phyloP scores from a whole-genome alignment of 495 filamentous ascomycete genomes.

The Niebla homalea region DNA sequence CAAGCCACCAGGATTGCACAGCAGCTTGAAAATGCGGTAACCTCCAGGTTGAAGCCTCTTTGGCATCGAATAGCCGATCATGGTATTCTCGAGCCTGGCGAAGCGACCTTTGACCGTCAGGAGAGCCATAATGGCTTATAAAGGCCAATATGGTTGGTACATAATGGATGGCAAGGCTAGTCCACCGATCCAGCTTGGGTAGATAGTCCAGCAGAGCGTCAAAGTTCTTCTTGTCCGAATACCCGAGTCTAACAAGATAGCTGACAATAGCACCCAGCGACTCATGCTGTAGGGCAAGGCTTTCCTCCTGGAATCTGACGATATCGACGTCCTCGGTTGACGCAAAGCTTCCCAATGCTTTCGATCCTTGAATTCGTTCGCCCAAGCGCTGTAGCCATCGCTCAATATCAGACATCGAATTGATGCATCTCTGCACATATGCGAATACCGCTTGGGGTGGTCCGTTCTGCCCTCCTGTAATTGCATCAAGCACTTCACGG shows the following conservation, averaged over 20 bases:
- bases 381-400: slow-evolving; percentile 54
- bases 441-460: slow-evolving; percentile 31
- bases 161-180: slow-evolving; percentile 60
- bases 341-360: slow-evolving; percentile 49
- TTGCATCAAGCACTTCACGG: slow-evolving; percentile 27
- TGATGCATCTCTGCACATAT: slow-evolving; percentile 56
- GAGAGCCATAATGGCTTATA: slow-evolving; percentile 60
- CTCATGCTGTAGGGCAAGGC: slow-evolving; percentile 76
- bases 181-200: slow-evolving; percentile 57
- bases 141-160: slow-evolving; percentile 62
- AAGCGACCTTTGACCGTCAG: slow-evolving; percentile 46
- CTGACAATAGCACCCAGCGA: slow-evolving; percentile 63
- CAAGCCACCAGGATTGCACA: slow-evolving; percentile 67
- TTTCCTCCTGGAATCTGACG: slow-evolving; percentile 56
- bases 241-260: slow-evolving; percentile 61
- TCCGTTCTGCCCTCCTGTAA: slow-evolving; percentile 34
- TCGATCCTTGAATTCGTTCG: slow-evolving; percentile 56
- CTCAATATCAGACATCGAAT: slow-evolving; percentile 59
- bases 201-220: slow-evolving; percentile 49
- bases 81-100: slow-evolving; percentile 57
- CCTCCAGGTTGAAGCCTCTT: slow-evolving; percentile 53
- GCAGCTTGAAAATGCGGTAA: slow-evolving; percentile 65
- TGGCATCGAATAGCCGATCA: slow-evolving; percentile 44
- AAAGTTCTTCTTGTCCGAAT: slow-evolving; percentile 58
- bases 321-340: slow-evolving; percentile 51